Evolutionary conservation across 2,329 filamentous ascomycete genomes (phyloP).

Genomic region (Xylaria sp.): DNA sequence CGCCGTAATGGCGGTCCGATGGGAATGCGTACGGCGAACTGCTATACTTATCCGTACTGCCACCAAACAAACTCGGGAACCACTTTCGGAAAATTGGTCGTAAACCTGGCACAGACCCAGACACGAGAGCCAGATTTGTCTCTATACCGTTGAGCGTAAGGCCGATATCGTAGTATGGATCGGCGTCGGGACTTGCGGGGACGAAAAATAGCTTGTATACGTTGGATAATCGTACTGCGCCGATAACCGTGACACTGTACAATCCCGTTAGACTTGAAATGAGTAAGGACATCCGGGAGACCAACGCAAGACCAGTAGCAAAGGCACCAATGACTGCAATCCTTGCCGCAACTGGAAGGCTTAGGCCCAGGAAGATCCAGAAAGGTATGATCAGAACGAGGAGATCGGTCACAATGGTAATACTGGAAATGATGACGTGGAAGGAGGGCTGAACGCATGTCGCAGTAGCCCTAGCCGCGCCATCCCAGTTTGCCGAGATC

Average conservation of each 20-base stretch:
- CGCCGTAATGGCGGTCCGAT: not conserved
- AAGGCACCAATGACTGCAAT: conserved; percentile 48
- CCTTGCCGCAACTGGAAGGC: conserved; percentile 46
- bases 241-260: conserved; percentile 44
- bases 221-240: conserved; percentile 39
- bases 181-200: conserved; percentile 30
- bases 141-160: conserved; percentile 46
- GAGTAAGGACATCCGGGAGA: conserved; percentile 35
- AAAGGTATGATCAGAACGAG: conserved; percentile 48
- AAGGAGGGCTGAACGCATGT: conserved; percentile 42
- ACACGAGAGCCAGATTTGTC: conserved; percentile 49
- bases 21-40: not conserved
- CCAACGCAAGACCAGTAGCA: conserved; percentile 40
- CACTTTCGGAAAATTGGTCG: conserved; percentile 46
- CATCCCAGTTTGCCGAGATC: conserved; percentile 43
- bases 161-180: conserved; percentile 36
- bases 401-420: conserved; percentile 50
- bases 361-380: conserved; percentile 48
- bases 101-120: conserved; percentile 48
- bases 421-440: conserved; percentile 44
- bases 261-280: not conserved
- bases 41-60: conserved; percentile 12
- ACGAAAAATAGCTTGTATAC: conserved; percentile 20
- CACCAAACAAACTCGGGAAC: conserved; percentile 34
- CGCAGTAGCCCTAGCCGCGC: conserved; percentile 26